Evolutionary conservation across 1,284 basidiomycete genomes (phyloP).

Genomic region (Leccinum pachyderme): DNA sequence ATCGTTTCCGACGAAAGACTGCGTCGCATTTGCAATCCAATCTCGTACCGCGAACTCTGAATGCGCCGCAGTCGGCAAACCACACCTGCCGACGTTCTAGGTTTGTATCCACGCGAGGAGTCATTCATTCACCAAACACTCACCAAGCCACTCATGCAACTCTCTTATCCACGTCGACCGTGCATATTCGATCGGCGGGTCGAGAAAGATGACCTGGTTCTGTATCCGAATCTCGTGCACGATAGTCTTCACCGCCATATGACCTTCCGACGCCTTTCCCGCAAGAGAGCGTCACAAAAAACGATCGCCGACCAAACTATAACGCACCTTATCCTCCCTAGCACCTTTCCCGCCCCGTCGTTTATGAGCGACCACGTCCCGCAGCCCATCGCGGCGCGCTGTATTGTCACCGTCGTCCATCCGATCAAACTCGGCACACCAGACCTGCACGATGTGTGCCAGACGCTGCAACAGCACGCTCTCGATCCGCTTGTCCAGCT

Average conservation of each 20-base stretch:
- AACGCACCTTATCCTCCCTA: conserved; percentile 70
- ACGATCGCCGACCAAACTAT: not conserved
- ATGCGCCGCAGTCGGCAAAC: conserved; percentile 89
- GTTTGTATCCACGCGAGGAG: no score
- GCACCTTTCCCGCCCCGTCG: conserved; percentile 60
- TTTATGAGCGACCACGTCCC: conserved; percentile 57
- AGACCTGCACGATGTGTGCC: conserved; percentile 76
- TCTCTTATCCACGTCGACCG: conserved; percentile 90
- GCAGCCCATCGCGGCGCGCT: conserved; percentile 47
- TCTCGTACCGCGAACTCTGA: conserved; percentile 95
- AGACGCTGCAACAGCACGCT: conserved; percentile 78
- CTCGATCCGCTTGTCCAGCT: conserved; percentile 88
- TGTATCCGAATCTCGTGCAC: conserved; percentile 96
- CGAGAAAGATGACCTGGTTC: conserved; percentile 97
- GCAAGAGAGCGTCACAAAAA: no score
- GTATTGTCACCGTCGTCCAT: conserved; percentile 59
- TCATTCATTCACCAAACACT: conserved; percentile 8
- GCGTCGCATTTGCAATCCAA: conserved; percentile 84
- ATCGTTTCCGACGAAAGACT: conserved; percentile 63
- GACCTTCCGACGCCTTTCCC: conserved; percentile 60
- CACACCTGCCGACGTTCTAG: conserved; percentile 48
- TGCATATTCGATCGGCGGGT: conserved; percentile 95
- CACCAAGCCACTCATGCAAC: conserved; percentile 87
- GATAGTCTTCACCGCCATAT: conserved; percentile 76
- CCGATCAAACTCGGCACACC: conserved; percentile 85